Conservation (phyloP, 1,284 basidiomycete genomes). For the Boletus smithii region DNA sequence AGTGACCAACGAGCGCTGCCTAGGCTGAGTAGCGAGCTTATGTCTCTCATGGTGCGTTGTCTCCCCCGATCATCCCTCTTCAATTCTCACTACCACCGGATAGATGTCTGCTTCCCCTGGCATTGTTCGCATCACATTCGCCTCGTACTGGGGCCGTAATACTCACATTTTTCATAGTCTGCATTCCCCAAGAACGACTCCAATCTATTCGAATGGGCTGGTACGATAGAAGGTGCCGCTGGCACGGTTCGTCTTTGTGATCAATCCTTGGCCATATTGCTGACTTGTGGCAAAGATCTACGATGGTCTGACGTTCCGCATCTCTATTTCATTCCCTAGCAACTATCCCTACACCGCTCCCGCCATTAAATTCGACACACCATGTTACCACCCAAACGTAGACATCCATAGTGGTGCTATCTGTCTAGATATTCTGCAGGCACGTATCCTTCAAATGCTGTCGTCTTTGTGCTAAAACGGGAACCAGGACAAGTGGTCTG, state of each 20-base stretch:
- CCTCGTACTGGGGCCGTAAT: not conserved
- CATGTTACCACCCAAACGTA: constrained; percentile 85
- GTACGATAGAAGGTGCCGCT: constrained; percentile 75
- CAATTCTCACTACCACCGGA: constrained; percentile 10
- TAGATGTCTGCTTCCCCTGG: constrained; percentile 84
- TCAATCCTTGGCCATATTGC: not conserved
- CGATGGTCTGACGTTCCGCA: constrained; percentile 71
- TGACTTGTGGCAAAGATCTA: constrained; percentile 54
- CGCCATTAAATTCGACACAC: constrained; percentile 75
- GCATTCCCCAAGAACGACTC: constrained; percentile 81
- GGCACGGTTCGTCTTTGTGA: constrained; percentile 48
- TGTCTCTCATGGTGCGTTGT: constrained; percentile 76
- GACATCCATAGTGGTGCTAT: constrained; percentile 76
- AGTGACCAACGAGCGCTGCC: constrained; percentile 10
- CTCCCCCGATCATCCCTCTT: not conserved
- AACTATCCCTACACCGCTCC: constrained; percentile 85
- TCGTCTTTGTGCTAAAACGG: constrained; percentile 14
- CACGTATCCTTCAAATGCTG: constrained; percentile 25
- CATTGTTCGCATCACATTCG: constrained; percentile 50
- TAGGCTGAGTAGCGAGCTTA: constrained; percentile 75
- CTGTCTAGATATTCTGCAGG: constrained; percentile 82
- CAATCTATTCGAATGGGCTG: constrained; percentile 80
- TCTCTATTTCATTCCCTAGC: constrained; percentile 75
- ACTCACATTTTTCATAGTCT: constrained; percentile 47
- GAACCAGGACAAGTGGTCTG: constrained; percentile 82